Conservation (phyloP, 2,329 filamentous ascomycete genomes). For the Pseudocercospora macadamiae region DNA sequence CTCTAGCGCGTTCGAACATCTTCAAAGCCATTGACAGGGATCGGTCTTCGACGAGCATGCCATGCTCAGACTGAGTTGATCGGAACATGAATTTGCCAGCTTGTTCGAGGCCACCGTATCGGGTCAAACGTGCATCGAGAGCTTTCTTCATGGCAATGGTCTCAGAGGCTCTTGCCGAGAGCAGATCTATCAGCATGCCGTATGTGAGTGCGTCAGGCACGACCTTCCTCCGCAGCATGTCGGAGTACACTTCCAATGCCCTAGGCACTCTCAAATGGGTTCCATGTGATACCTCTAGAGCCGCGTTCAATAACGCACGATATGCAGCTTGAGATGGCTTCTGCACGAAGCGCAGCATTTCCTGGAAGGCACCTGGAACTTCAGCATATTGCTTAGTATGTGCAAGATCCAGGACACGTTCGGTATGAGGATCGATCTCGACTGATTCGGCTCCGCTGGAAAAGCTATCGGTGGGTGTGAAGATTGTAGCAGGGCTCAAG, state of each 20-base stretch:
- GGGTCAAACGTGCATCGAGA: constrained; percentile 78
- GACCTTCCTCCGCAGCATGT: constrained; percentile 89
- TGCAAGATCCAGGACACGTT: constrained; percentile 75
- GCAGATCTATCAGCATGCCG: constrained; percentile 79
- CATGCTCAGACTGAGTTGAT: constrained; percentile 84
- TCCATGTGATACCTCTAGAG: constrained; percentile 77
- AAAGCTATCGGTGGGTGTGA: constrained; percentile 32
- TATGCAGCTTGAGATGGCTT: constrained; percentile 84
- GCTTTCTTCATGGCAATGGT: constrained; percentile 71
- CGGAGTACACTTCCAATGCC: constrained; percentile 90
- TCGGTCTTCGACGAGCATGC: constrained; percentile 84
- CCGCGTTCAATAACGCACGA: constrained; percentile 83
- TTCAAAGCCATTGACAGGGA: constrained; percentile 82
- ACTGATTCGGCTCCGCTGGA: constrained; percentile 62
- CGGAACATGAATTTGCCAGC: constrained; percentile 84
- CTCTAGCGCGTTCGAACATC: constrained; percentile 77
- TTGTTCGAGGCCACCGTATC: constrained; percentile 84
- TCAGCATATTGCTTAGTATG: constrained; percentile 76
- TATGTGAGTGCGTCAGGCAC: constrained; percentile 83
- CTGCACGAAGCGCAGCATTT: constrained; percentile 78
- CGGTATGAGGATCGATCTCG: constrained; percentile 69
- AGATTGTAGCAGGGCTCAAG: constrained; percentile 31
- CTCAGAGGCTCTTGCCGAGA: constrained; percentile 80
- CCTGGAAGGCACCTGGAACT: constrained; percentile 88
- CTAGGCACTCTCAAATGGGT: constrained; percentile 85